A percentile compares a stretch with the other conserved stretches of the same genome.
Evolutionary conservation across 345 rosid genomes (phyloP).

Genomic region (Lumnitzera littorea): DNA sequence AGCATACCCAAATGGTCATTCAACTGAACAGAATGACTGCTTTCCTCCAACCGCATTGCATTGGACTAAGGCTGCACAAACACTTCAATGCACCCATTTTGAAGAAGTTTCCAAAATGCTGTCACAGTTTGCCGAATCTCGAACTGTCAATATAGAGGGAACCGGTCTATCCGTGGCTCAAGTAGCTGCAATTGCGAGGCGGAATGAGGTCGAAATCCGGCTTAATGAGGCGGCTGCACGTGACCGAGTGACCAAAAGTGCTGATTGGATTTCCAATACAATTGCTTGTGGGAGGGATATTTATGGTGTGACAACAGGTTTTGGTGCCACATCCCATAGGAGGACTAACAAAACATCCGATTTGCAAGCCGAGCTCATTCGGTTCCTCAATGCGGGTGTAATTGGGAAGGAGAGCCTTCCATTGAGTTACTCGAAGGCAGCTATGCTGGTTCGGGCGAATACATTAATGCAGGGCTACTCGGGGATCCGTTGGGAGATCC

Average conservation of each 20-base stretch:
- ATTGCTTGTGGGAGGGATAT: constrained; percentile 31
- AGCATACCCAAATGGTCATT: no score
- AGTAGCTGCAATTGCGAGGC: constrained; percentile 32
- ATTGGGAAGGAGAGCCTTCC: constrained; percentile 33
- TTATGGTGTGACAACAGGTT: constrained; percentile 44
- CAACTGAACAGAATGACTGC: no score
- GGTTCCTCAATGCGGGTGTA: constrained; percentile 43
- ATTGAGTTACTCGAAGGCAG: constrained; percentile 25
- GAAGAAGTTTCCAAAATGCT: constrained; percentile 27
- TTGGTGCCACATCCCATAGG: constrained; percentile 41
- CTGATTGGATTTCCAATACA: constrained; percentile 31
- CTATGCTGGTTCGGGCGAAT: constrained; percentile 37
- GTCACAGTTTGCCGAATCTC: constrained; percentile 20
- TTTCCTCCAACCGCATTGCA: background rate
- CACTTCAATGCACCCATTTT: constrained; percentile 21
- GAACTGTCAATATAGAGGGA: constrained; percentile 26
- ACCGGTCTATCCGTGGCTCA: constrained; percentile 34
- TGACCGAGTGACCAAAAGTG: constrained; percentile 28
- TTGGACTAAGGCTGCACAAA: constrained; percentile 31
- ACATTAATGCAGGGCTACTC: constrained; percentile 49
- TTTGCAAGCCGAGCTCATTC: constrained; percentile 41
- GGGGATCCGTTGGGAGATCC: constrained; percentile 44
- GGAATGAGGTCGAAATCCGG: constrained; percentile 11
- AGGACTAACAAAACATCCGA: constrained; percentile 26
- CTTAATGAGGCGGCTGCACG: constrained; percentile 24